A percentile compares a stretch with the other conserved stretches of the same genome.
These are phyloP conservation scores for Larix kaempferi DNA, from an alignment of 75 land plant species.

Conservation along the genomic window DNA sequence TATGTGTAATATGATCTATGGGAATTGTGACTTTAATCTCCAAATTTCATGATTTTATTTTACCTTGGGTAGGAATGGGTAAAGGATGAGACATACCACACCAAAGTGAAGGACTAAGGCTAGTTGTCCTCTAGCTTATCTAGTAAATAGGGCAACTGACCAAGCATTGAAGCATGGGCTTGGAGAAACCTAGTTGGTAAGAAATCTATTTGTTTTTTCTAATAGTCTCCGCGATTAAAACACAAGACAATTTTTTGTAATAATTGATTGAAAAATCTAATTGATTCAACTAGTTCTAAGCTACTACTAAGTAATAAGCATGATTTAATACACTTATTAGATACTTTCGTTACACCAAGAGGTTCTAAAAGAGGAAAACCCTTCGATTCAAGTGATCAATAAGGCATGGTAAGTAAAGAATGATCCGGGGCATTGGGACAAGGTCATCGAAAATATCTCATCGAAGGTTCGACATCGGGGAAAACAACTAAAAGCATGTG, in stretches of 20 bases:
- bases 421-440: too few relatives aligned
- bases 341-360: too few relatives aligned
- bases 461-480: too few relatives aligned
- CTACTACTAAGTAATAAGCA: background rate
- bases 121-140: conserved; percentile 56
- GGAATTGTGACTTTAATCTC: background rate
- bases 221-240: background rate
- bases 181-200: conserved; percentile 45
- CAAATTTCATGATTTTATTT: background rate
- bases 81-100: conserved; percentile 51
- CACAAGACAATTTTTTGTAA: background rate
- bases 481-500: too few relatives aligned
- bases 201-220: background rate
- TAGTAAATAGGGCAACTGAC: conserved; percentile 69
- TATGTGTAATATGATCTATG: too few relatives aligned
- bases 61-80: conserved; percentile 52
- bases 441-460: too few relatives aligned
- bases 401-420: too few relatives aligned
- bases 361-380: too few relatives aligned
- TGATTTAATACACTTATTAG: too few relatives aligned
- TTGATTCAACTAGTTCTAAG: background rate
- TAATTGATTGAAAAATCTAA: background rate
- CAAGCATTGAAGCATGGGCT: conserved; percentile 52
- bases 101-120: conserved; percentile 53
- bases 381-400: too few relatives aligned